Evolutionary conservation across 352 stramenopile species (phyloP), one percentile per base, ranked within the genome.

Genomic region (Phytophthora megakarya): DNA sequence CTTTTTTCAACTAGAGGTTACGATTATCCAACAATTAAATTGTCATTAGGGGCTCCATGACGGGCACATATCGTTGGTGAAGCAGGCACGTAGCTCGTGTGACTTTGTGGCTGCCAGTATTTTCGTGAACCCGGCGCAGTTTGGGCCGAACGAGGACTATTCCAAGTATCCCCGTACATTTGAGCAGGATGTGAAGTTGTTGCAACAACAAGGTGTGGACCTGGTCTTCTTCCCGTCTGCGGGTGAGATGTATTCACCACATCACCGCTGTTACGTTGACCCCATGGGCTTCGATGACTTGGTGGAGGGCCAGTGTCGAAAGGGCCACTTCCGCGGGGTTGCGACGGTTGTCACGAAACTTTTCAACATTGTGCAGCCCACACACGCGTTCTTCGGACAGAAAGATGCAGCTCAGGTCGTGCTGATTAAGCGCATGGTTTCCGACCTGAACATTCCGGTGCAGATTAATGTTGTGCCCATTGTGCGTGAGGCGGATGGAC

Each of bases 71-170:
- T 90, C 85, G 44, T 78, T 99, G 22, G 87, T 98, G 35, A 75
- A 86, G 46, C 75, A 95, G 62, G 96, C 97, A 30, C 84, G 86
- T 43, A 56, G 68, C 23, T 69, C 97, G 45, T 99, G 98, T 71
- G 96, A 99, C 76, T 73, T 98, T 19, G 90, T 98, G 2, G 84
- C 98, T 9, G 90, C 86, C 19, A 99, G 92, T 35, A 93, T 99
- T 37, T 99, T 99, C 74, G 98, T 99, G 13, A 99, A 99, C 75
- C 97, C 97, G 35, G 96, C 95, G 30, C 97, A 99, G 76, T 99
- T 99, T 81, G 96, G 90, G 12, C 92, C 96, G 12, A 92, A 95
- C 46, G 98, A 99, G 75, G 98, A 99, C 79, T 97, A 98, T 61
- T 95, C 97, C 74, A 97, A 97, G 69, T 99, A 99, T 84, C 98